Conservation (phyloP, 2,329 filamentous ascomycete species). For the Microdochium paspali region DNA sequence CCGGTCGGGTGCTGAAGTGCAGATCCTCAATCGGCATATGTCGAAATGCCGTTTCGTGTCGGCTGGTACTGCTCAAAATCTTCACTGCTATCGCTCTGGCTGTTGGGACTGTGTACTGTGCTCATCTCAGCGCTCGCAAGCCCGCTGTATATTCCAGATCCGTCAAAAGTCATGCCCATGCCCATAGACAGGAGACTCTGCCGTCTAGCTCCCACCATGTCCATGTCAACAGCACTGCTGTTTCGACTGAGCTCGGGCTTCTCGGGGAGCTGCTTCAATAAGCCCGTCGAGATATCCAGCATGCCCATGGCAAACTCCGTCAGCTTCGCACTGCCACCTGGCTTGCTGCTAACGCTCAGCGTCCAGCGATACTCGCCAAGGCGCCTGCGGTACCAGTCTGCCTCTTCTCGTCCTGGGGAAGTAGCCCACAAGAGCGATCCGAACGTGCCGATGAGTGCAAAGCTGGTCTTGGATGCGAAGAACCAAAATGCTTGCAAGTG, state of each 20-base stretch:
- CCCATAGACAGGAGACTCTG: slow-evolving; percentile 27
- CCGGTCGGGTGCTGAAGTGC: too few species aligned
- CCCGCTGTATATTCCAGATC: slow-evolving; percentile 26
- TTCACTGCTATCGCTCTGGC: slow-evolving; percentile 41
- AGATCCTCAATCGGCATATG: background rate
- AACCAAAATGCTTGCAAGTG: slow-evolving; percentile 93
- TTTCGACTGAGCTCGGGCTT: slow-evolving; percentile 57
- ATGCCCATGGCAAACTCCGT: slow-evolving; percentile 70
- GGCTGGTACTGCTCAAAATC: slow-evolving; percentile 24
- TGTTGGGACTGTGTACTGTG: slow-evolving; percentile 40
- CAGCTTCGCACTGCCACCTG: slow-evolving; percentile 46
- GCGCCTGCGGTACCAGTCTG: slow-evolving; percentile 81
- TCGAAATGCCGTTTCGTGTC: background rate
- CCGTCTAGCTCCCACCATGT: slow-evolving; percentile 17
- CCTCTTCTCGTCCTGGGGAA: slow-evolving; percentile 77
- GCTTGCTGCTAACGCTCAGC: slow-evolving; percentile 73
- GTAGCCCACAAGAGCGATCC: slow-evolving; percentile 85
- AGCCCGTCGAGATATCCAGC: slow-evolving; percentile 60
- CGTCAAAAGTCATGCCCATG: slow-evolving; percentile 14
- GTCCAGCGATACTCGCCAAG: slow-evolving; percentile 93
- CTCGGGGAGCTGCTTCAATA: slow-evolving; percentile 61
- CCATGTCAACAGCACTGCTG: slow-evolving; percentile 39
- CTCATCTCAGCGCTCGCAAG: slow-evolving; percentile 38
- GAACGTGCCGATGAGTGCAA: slow-evolving; percentile 90
- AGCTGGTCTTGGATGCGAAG: slow-evolving; percentile 80